Percentiles rank a stretch among this genome's conserved stretches.
phyloP scores from a whole-genome alignment of 768 basidiomycete species.

The Bullera alba region DNA sequence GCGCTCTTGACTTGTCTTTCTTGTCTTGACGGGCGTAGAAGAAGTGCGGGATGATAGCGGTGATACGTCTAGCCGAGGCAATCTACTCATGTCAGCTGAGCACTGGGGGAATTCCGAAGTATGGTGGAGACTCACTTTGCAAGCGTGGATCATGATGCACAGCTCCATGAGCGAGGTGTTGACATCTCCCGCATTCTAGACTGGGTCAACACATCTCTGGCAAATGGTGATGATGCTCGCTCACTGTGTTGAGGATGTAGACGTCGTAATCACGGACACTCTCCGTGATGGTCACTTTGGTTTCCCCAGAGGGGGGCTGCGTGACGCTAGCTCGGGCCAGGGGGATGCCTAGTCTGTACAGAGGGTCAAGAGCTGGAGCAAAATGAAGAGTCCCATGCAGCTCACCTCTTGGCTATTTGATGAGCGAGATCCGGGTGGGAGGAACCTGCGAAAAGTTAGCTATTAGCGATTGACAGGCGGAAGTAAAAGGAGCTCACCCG shows the following conservation, averaged over 20 bases:
- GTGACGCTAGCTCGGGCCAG: slow-evolving; percentile 59
- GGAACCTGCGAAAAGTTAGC: slow-evolving; percentile 59
- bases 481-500: slow-evolving; percentile 36
- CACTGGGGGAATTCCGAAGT: not conserved
- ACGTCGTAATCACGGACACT: slow-evolving; percentile 97
- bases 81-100: slow-evolving; percentile 47
- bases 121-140: slow-evolving; percentile 59
- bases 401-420: slow-evolving; percentile 94
- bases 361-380: not conserved
- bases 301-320: slow-evolving; percentile 73
- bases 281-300: slow-evolving; percentile 88
- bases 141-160: slow-evolving; percentile 94
- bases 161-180: slow-evolving; percentile 98
- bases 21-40: slow-evolving; percentile 97
- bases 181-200: slow-evolving; percentile 55
- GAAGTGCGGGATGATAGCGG: slow-evolving; percentile 96
- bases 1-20: slow-evolving; percentile 91
- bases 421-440: slow-evolving; percentile 97
- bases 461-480: not conserved
- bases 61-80: slow-evolving; percentile 87
- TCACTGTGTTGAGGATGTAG: slow-evolving; percentile 76
- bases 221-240: not conserved
- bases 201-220: not conserved
- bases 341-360: slow-evolving; percentile 74
- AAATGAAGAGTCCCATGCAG: slow-evolving; percentile 42